A percentile compares a stretch with the other conserved stretches of the same genome.
phyloP scores from a whole-genome alignment of 2,329 filamentous ascomycete species.

The Fonsecaea nubica region DNA sequence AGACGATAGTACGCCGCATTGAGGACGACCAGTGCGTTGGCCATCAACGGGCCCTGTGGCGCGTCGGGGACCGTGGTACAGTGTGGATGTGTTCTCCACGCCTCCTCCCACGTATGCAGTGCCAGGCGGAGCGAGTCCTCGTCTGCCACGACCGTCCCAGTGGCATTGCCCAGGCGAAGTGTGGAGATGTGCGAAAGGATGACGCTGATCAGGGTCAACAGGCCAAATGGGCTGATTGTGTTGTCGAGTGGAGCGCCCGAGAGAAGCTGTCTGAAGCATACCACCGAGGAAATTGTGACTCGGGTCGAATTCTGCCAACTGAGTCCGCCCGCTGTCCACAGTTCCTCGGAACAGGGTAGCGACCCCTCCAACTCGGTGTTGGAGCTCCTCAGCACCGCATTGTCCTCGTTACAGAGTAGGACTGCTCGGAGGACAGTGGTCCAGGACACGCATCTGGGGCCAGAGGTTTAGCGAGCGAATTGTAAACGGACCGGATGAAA shows the following conservation, averaged over 20 bases:
- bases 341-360: constrained; percentile 12
- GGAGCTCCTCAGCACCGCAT: constrained; percentile 15
- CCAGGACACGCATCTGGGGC: constrained; percentile 7
- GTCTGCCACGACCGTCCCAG: background rate
- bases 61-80: background rate
- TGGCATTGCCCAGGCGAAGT: background rate
- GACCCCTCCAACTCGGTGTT: constrained; percentile 7
- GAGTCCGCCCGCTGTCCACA: constrained; percentile 5
- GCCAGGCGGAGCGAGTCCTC: constrained; percentile 6
- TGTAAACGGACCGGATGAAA: background rate
- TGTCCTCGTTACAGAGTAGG: constrained; percentile 16
- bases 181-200: constrained; percentile 9
- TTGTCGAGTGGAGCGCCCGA: constrained; percentile 1
- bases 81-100: constrained; percentile 3
- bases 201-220: constrained; percentile 6
- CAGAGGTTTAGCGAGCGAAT: background rate
- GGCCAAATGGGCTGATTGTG: constrained; percentile 8
- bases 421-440: constrained; percentile 12
- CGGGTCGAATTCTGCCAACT: background rate
- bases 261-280: background rate
- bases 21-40: constrained; percentile 2
- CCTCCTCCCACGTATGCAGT: constrained; percentile 7
- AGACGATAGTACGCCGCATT: constrained; percentile 14
- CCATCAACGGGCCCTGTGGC: constrained; percentile 2
- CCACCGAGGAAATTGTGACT: background rate